Evolutionary conservation across 1,139 yeast species (phyloP), one percentile per base, ranked within the genome.

Genomic region (Blastobotrys aristatus): DNA sequence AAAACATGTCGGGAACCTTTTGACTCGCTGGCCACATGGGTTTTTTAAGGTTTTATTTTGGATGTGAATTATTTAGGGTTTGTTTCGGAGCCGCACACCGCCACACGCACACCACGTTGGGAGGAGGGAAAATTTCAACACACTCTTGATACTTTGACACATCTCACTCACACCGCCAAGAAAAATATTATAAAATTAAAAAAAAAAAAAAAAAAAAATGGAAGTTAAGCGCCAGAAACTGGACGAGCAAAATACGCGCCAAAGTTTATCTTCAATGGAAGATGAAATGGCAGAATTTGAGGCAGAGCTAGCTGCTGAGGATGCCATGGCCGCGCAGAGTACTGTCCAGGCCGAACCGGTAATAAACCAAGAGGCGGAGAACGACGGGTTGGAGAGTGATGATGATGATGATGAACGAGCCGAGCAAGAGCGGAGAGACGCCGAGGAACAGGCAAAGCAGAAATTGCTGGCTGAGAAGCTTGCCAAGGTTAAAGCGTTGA

Each of bases 201-300:
- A 5, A 24, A 10, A 24, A 24, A 6, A 10, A 24, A 24, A 30
- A 30, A 14, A 13, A 13, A 13, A 30, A 30, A 30, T 30, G 33
- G 33, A 24, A 24, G 27, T 24, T 24, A 30, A 30, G 6, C 33
- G 33, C 16, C 33, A 30, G 13, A 30, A 14, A 13, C 14, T 13
- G 5, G 14, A 30, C 33, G 33, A 4, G 13, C 33, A 14, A 14
- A 30, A 14, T 5, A 30, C 4, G 6, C 14, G 5, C 14, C 33
- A 30, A n/a, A 11, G 10, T 26, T n/a, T n/a, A 13, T 14, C 17
- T 5, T 6, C 33, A 5, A 13, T 5, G 33, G 16, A 13, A 4
- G 14, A 30, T 14, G 16, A 30, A 13, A 14, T 17, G 29, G 40
- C 40, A 21, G 40, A 22, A 4, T 36, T 36, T 36, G 40, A 36